These are phyloP conservation scores for Saussurea involucrata DNA, from an alignment of 129 eudicot species.

Conservation along the genomic window DNA sequence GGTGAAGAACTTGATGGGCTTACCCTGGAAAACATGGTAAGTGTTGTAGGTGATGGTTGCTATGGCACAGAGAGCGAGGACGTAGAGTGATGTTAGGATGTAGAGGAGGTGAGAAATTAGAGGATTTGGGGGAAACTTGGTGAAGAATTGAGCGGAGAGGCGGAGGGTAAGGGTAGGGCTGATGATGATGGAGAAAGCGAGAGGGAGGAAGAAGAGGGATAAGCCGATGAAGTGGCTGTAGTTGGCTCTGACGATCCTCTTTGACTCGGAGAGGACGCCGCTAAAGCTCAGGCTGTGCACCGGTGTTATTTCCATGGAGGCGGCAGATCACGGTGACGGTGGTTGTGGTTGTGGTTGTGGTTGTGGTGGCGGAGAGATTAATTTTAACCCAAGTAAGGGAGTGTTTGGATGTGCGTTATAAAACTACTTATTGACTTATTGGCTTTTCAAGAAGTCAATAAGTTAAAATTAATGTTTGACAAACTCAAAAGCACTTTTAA, in stretches of 20 bases:
- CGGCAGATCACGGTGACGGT: slow-evolving; percentile 15
- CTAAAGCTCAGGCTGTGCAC: slow-evolving; percentile 23
- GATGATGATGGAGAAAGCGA: slow-evolving; percentile 36
- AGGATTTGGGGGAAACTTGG: not conserved
- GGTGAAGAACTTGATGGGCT: slow-evolving; percentile 44
- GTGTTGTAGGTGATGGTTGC: slow-evolving; percentile 52
- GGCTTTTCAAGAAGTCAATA: too few species aligned
- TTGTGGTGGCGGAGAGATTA: slow-evolving; percentile 8
- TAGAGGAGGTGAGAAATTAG: slow-evolving; percentile 25
- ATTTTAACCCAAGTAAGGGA: too few species aligned
- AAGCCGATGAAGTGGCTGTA: slow-evolving; percentile 52
- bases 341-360: not conserved
- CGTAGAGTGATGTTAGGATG: slow-evolving; percentile 14
- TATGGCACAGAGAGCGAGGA: slow-evolving; percentile 41
- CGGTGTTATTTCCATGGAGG: slow-evolving; percentile 15
- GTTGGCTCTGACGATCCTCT: slow-evolving; percentile 41
- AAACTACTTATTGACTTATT: too few species aligned
- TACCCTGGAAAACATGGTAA: slow-evolving; percentile 45
- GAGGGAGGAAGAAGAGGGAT: slow-evolving; percentile 55
- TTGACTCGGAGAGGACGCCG: slow-evolving; percentile 41
- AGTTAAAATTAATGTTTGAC: too few species aligned
- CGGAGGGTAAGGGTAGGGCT: slow-evolving; percentile 29
- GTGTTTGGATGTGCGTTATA: too few species aligned
- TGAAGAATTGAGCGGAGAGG: not conserved
- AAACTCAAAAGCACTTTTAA: too few species aligned